Evolutionary conservation across 768 basidiomycete species (phyloP).

Genomic region (Exidia glandulosa): DNA sequence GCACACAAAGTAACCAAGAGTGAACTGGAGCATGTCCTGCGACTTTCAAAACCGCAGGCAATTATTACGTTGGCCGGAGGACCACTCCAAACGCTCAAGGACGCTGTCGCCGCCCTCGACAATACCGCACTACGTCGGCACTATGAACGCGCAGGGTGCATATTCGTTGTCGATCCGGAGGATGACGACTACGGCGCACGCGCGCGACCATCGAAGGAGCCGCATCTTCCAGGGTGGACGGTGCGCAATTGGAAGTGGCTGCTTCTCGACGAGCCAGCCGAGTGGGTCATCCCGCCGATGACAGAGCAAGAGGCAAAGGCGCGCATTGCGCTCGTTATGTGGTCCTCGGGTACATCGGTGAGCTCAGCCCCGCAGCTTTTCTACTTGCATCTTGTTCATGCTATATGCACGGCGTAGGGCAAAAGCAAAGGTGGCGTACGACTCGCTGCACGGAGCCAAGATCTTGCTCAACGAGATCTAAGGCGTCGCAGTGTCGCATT

Average conservation of each 20-base stretch:
- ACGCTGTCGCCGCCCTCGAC: neutral
- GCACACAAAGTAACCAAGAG: neutral
- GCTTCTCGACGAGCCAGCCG: constrained; percentile 1
- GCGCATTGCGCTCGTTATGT: constrained; percentile 17
- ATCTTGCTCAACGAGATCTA: too few relatives aligned
- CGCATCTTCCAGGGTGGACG: neutral
- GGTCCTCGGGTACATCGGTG: constrained; percentile 16
- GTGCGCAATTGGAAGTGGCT: constrained; percentile 10
- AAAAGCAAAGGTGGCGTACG: too few relatives aligned
- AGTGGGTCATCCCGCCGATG: constrained; percentile 6
- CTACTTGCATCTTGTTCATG: neutral
- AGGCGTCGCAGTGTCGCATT: constrained; percentile 16
- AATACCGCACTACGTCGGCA: constrained; percentile 4
- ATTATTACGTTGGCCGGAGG: constrained; percentile 11
- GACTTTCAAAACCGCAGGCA: constrained; percentile 9
- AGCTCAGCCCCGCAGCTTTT: neutral
- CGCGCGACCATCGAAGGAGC: neutral
- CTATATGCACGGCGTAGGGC: neutral
- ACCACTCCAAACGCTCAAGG: neutral
- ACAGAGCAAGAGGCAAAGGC: constrained; percentile 6
- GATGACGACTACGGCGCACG: neutral
- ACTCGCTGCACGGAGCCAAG: too few relatives aligned
- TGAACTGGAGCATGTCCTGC: constrained; percentile 13
- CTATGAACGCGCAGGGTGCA: neutral
- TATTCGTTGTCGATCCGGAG: neutral